Evolutionary conservation across 805 yeast species (phyloP).

Genomic region (Millerago galiae): DNA sequence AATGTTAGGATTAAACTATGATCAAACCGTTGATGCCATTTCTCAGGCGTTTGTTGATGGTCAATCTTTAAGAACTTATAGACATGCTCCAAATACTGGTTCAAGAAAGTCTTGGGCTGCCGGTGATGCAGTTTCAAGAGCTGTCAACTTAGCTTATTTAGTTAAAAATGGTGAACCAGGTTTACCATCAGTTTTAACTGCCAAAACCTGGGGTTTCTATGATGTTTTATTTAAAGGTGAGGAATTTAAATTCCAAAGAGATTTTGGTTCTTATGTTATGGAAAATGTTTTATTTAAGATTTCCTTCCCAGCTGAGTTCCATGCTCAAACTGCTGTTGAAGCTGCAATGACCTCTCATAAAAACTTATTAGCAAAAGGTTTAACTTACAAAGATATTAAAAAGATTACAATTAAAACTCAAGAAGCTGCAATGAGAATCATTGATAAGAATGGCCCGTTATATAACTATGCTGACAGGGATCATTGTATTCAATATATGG

Average conservation of each 20-base stretch:
- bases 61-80: slow-evolving; percentile 50
- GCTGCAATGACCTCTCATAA: slow-evolving; percentile 42
- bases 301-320: slow-evolving; percentile 61
- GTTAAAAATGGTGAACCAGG: slow-evolving; percentile 49
- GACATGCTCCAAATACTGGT: slow-evolving; percentile 61
- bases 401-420: slow-evolving; percentile 47
- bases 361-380: slow-evolving; percentile 32
- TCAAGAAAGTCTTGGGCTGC: slow-evolving; percentile 65
- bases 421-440: slow-evolving; percentile 55
- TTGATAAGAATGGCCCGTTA: slow-evolving; percentile 53
- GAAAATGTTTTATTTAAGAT: slow-evolving; percentile 56
- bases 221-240: slow-evolving; percentile 52
- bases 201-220: slow-evolving; percentile 57
- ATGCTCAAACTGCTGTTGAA: slow-evolving; percentile 60
- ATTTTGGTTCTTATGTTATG: slow-evolving; percentile 53
- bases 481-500: slow-evolving; percentile 61
- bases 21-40: slow-evolving; percentile 48
- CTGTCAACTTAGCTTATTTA: slow-evolving; percentile 47
- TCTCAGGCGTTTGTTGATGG: slow-evolving; percentile 61
- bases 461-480: slow-evolving; percentile 61
- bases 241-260: slow-evolving; percentile 47
- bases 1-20: slow-evolving; percentile 42
- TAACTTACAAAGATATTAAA: slow-evolving; percentile 42
- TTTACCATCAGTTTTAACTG: slow-evolving; percentile 52
- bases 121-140: slow-evolving; percentile 55